phyloP scores from a whole-genome alignment of 2,329 filamentous ascomycete species.

The Stylonectria norvegica region DNA sequence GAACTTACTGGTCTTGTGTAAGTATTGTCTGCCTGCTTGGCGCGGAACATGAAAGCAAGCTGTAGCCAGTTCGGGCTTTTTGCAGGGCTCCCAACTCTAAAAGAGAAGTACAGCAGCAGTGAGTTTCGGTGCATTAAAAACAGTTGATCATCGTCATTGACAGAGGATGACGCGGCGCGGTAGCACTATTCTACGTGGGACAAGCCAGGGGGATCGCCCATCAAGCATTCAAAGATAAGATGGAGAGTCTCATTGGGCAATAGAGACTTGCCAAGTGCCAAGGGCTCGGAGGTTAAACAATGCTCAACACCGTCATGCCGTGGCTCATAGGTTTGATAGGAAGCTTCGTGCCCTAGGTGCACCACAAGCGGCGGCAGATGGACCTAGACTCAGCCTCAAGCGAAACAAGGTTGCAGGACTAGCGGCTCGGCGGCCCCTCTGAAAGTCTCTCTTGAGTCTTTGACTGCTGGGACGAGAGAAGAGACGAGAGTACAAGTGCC shows the following conservation, averaged over 20 bases:
- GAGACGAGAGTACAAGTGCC: background rate
- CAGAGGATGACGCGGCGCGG: background rate
- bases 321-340: too few relatives aligned
- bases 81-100: too few relatives aligned
- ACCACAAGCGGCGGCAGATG: background rate
- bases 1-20: too few relatives aligned
- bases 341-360: background rate
- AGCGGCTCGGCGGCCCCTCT: background rate
- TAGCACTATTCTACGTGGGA: background rate
- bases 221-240: background rate
- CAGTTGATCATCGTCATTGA: too few relatives aligned
- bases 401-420: background rate
- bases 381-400: background rate
- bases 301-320: too few relatives aligned
- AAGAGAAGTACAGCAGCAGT: too few relatives aligned
- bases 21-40: too few relatives aligned
- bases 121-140: too few relatives aligned
- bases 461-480: background rate
- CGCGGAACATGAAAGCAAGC: too few relatives aligned
- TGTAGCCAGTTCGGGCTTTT: too few relatives aligned
- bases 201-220: background rate
- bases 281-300: too few relatives aligned
- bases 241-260: background rate
- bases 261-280: too few relatives aligned
- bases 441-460: background rate